These are phyloP conservation scores for Calonectria multiphialidica DNA, from an alignment of 2,329 filamentous ascomycete species.

Conservation along the genomic window DNA sequence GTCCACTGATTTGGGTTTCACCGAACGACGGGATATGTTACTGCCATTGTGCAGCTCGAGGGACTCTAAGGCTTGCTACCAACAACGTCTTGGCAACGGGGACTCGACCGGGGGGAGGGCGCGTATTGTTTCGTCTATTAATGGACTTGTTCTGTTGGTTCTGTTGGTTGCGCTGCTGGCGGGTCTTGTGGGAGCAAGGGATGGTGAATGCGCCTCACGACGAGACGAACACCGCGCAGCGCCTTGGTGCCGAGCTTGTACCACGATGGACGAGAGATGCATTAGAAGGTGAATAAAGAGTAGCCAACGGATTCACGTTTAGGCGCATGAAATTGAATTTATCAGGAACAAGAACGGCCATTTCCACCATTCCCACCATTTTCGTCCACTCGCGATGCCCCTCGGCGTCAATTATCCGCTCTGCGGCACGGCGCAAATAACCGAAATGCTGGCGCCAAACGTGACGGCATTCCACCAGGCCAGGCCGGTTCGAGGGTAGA, in stretches of 20 bases:
- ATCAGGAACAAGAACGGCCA: not conserved
- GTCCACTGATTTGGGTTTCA: slow-evolving; percentile 42
- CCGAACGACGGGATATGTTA: slow-evolving; percentile 24
- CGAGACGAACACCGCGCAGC: not conserved
- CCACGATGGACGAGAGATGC: not conserved
- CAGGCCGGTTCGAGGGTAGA: not conserved
- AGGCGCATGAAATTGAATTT: not conserved
- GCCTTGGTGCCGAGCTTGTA: not conserved
- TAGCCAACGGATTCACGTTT: not conserved
- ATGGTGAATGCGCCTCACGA: not conserved
- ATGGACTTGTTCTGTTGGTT: not conserved
- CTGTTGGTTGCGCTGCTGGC: not conserved
- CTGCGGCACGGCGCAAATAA: not conserved
- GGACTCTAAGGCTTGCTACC: not conserved
- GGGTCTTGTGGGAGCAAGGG: not conserved
- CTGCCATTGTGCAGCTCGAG: slow-evolving; percentile 23
- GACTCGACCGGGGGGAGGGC: not conserved
- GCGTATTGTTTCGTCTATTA: slow-evolving; percentile 1
- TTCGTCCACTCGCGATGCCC: not conserved
- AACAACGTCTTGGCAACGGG: slow-evolving; percentile 7
- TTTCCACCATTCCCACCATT: slow-evolving; percentile 5
- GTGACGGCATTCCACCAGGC: not conserved
- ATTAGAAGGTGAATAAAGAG: not conserved
- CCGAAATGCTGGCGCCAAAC: not conserved
- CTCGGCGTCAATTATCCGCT: not conserved